Evolutionary conservation across 1,139 yeast genomes (phyloP), one percentile per base, ranked within the genome.

Genomic region (Blastobotrys malaysiensis): DNA sequence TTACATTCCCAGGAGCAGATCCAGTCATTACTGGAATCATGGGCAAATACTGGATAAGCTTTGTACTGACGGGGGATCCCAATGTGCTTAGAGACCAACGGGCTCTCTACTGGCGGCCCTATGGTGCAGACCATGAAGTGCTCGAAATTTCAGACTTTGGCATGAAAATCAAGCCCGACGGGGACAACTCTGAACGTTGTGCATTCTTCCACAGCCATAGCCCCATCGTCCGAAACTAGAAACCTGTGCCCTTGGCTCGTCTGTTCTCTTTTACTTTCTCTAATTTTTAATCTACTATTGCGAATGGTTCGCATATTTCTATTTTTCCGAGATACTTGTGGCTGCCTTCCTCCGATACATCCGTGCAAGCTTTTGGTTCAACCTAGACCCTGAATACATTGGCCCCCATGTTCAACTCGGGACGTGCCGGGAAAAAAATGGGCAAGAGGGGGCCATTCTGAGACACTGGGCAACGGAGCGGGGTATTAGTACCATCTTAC

Each of bases 31-130:
- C 48, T 4, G 47, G 47, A 24, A 36, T 46, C 18, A 49, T 56
- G 50, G 49, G 53, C 9, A 46, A 50, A 31, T 57, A 57, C 43
- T 31, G 56, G 46, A 31, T 55, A 16, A 48, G 54, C 31, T 57
- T 57, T 49, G 55, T 52, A 2, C 31, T 45, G 14, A 52, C 51
- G 3, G 50, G 52, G 1, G 50, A 57, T 36, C 60, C 60, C 3
- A 57, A 57, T 46, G 11, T 46, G 1, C 5, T 20, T 16, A 36
- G 36, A 9, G 21, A 26, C 14, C 22, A 22, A 3, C 39, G 44
- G 16, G 48, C 58, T 1, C 39, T 56, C 1, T 20, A 9, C 16
- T 57, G 59, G 58, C 46, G 49, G 18, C 26, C 22, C n/a, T 55
- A 55, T 31, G 48, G 16, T 1, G 7, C 7, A 3, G 52, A 31